phyloP scores from a whole-genome alignment of 495 filamentous ascomycete species.

The Diplogelasinospora grovesii region DNA sequence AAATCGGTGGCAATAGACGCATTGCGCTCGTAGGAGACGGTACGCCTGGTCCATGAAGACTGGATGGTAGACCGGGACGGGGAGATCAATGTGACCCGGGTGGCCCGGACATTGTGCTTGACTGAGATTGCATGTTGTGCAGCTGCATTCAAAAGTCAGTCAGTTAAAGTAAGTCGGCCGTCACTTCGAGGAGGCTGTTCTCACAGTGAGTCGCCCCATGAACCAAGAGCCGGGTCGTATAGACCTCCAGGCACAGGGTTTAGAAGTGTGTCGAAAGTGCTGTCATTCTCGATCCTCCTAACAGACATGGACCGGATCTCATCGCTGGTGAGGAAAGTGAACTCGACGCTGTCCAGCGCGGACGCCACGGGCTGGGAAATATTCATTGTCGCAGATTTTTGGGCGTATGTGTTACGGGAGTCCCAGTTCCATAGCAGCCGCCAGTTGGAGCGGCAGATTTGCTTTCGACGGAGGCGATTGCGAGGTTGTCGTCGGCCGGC shows the following conservation, averaged over 20 bases:
- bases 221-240: conserved; percentile 89
- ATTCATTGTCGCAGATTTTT: conserved; percentile 51
- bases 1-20: conserved; percentile 80
- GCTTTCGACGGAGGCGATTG: not conserved
- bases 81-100: conserved; percentile 89
- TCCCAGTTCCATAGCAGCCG: too few relatives aligned
- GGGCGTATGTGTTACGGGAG: not conserved
- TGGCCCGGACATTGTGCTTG: conserved; percentile 83
- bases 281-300: conserved; percentile 81
- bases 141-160: conserved; percentile 50
- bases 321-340: conserved; percentile 68
- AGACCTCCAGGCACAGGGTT: conserved; percentile 83
- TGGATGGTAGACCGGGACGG: conserved; percentile 86
- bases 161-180: conserved; percentile 2
- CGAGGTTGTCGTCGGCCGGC: conserved; percentile 15
- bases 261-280: conserved; percentile 80
- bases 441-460: too few relatives aligned
- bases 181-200: conserved; percentile 21
- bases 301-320: conserved; percentile 89
- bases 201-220: conserved; percentile 76
- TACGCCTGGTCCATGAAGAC: conserved; percentile 88
- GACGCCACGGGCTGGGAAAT: conserved; percentile 85
- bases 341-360: conserved; percentile 79
- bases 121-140: conserved; percentile 79
- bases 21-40: conserved; percentile 76